These are phyloP conservation scores for Phyllosticta citribraziliensis DNA, from an alignment of 2,329 filamentous ascomycete genomes.

Conservation along the genomic window DNA sequence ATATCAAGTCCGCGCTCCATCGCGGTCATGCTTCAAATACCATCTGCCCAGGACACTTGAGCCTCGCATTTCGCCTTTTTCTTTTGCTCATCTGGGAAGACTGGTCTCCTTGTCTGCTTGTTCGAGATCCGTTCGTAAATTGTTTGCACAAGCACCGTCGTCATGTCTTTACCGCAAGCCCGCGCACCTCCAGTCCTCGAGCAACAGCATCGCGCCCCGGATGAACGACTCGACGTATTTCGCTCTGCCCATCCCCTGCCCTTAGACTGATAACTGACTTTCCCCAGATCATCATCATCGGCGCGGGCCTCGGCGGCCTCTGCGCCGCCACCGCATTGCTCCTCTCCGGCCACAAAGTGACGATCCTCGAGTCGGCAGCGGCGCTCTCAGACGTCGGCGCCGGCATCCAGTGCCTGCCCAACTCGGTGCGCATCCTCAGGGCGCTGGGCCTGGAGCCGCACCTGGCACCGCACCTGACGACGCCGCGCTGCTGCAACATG, in stretches of 20 bases:
- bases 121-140: background rate
- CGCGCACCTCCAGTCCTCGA: slow-evolving; percentile 15
- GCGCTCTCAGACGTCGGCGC: slow-evolving; percentile 42
- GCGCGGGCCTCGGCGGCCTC: slow-evolving; percentile 48
- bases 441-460: slow-evolving; percentile 39
- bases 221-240: slow-evolving; percentile 21
- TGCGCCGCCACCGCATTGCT: slow-evolving; percentile 40
- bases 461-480: slow-evolving; percentile 34
- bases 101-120: background rate
- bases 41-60: background rate
- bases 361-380: slow-evolving; percentile 38
- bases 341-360: slow-evolving; percentile 38
- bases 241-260: background rate
- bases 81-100: background rate
- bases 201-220: slow-evolving; percentile 18
- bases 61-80: background rate
- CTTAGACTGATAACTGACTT: too few relatives aligned
- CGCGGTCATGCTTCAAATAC: background rate
- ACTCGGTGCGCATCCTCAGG: slow-evolving; percentile 38
- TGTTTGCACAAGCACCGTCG: background rate
- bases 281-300: slow-evolving; percentile 40
- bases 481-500: slow-evolving; percentile 37
- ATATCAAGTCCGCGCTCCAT: background rate
- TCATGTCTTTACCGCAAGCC: slow-evolving; percentile 1
- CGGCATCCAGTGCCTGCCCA: slow-evolving; percentile 43